Evolutionary conservation across 108 stramenopile species (phyloP).

Genomic region (Cyclostephanos tholiformis): DNA sequence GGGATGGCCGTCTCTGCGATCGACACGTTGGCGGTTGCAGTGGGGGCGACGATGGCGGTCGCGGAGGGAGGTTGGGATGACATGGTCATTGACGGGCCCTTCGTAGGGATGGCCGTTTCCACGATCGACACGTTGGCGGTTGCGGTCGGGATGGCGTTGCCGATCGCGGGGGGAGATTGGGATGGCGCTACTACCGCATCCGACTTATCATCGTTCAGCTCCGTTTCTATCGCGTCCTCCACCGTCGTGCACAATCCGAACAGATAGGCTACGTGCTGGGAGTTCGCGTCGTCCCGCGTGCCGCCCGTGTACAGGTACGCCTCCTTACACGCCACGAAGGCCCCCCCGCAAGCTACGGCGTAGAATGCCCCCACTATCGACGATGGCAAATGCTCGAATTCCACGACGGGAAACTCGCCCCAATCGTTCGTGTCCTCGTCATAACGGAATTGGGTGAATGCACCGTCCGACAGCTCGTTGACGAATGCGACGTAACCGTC

Average conservation of each 20-base stretch:
- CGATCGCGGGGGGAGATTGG: too few relatives aligned
- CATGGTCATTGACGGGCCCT: too few relatives aligned
- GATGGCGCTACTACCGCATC: too few relatives aligned
- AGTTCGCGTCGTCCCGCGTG: neutral
- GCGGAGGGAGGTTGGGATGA: neutral
- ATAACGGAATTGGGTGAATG: neutral
- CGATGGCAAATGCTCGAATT: neutral
- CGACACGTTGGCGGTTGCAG: too few relatives aligned
- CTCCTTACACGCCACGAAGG: constrained; percentile 16
- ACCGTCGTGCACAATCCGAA: constrained; percentile 25
- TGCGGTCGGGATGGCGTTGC: too few relatives aligned
- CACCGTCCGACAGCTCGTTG: constrained; percentile 22
- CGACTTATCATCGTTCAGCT: neutral
- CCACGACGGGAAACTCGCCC: neutral
- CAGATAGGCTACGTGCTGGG: constrained; percentile 31
- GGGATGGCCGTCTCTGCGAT: neutral
- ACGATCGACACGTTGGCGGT: too few relatives aligned
- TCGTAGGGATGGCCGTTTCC: too few relatives aligned
- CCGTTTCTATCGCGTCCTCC: constrained; percentile 19
- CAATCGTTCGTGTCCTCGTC: neutral
- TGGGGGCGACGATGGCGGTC: neutral
- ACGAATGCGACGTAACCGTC: constrained; percentile 35
- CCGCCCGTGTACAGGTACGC: constrained; percentile 33
- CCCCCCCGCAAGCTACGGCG: constrained; percentile 32
- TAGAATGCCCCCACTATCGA: constrained; percentile 8